Percentiles rank a stretch among this genome's conserved stretches.
phyloP scores from a whole-genome alignment of 768 basidiomycete species.

The Panus rudis region DNA sequence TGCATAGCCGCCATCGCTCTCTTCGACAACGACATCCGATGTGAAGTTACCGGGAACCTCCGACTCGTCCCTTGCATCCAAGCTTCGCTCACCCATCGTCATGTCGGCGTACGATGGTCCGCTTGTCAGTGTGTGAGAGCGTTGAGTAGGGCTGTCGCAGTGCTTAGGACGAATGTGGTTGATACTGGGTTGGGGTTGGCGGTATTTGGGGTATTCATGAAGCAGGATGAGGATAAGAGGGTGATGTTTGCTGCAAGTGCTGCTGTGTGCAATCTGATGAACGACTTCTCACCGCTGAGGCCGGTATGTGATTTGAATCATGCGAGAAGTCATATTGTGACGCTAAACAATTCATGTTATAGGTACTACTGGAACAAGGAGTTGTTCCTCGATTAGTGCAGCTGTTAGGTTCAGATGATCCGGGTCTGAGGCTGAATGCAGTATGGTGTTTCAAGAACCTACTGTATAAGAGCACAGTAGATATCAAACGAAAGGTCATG shows the following conservation, averaged over 20 bases:
- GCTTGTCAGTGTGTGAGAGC: constrained; percentile 83
- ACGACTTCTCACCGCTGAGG: constrained; percentile 78
- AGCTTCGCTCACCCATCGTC: constrained; percentile 47
- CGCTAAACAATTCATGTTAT: background rate
- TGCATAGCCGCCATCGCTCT: constrained; percentile 67
- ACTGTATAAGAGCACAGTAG: constrained; percentile 53
- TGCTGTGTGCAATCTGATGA: constrained; percentile 80
- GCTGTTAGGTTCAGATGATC: constrained; percentile 46
- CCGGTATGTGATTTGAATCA: constrained; percentile 37
- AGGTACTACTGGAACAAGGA: constrained; percentile 65
- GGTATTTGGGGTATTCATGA: constrained; percentile 53
- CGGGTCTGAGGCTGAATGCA: constrained; percentile 55
- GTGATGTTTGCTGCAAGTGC: constrained; percentile 67
- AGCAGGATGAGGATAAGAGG: constrained; percentile 56
- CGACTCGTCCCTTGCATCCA: constrained; percentile 50
- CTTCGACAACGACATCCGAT: constrained; percentile 66
- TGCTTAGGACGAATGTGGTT: constrained; percentile 77
- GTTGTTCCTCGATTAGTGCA: constrained; percentile 58
- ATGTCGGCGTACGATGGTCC: constrained; percentile 75
- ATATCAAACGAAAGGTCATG: constrained; percentile 63
- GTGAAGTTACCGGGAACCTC: constrained; percentile 54
- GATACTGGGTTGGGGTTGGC: constrained; percentile 74
- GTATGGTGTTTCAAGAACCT: constrained; percentile 89
- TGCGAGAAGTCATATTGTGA: background rate
- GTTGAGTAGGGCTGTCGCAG: constrained; percentile 69